These are phyloP conservation scores for Epichloe scottii DNA, from an alignment of 2,329 filamentous ascomycete genomes.

Conservation along the genomic window DNA sequence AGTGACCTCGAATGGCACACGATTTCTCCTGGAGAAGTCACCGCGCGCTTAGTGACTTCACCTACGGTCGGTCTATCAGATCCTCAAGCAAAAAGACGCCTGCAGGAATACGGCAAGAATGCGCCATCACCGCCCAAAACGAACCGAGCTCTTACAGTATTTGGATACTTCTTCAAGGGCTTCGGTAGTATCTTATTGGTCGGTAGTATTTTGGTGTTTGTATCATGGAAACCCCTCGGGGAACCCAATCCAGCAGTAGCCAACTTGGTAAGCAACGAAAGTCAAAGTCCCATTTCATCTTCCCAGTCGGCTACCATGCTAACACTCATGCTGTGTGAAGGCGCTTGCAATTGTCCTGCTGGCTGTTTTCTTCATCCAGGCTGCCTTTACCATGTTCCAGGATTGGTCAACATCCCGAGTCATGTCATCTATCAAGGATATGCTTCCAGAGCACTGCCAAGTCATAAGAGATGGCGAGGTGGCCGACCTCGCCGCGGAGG, in stretches of 20 bases:
- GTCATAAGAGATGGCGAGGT: conserved; percentile 47
- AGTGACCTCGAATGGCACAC: conserved; percentile 57
- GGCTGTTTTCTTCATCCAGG: conserved; percentile 57
- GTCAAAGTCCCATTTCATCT: not conserved
- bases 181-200: conserved; percentile 61
- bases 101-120: conserved; percentile 53
- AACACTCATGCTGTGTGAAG: conserved; percentile 3
- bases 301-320: not conserved
- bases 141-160: conserved; percentile 40
- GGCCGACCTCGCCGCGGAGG: conserved; percentile 35
- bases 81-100: conserved; percentile 41
- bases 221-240: conserved; percentile 66
- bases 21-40: conserved; percentile 43
- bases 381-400: conserved; percentile 56
- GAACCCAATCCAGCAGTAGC: conserved; percentile 50
- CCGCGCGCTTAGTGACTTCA: conserved; percentile 45
- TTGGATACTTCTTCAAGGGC: conserved; percentile 65
- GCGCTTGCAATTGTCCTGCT: conserved; percentile 62
- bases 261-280: conserved; percentile 33
- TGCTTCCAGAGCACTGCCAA: conserved; percentile 64
- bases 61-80: conserved; percentile 44
- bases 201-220: conserved; percentile 59
- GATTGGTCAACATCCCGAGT: conserved; percentile 67
- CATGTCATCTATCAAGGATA: conserved; percentile 68
- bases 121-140: conserved; percentile 53